phyloP scores from a whole-genome alignment of 371 early-diverging fungal species.

The Mucor irregularis region DNA sequence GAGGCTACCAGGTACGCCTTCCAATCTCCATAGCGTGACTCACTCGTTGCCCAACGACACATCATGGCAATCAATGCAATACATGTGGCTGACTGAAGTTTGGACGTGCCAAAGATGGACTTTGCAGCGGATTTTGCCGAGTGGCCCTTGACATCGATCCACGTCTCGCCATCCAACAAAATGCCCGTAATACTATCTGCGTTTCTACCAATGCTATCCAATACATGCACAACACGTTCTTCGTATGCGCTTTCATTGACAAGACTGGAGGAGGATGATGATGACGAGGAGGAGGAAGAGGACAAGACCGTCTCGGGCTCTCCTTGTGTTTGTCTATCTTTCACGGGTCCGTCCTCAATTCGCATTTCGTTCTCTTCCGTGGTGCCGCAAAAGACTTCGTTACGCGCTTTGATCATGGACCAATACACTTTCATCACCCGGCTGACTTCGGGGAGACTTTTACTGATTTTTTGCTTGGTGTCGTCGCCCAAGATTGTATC shows the following conservation, averaged over 20 bases:
- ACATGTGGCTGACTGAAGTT: conserved; percentile 11
- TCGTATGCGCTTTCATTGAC: conserved; percentile 26
- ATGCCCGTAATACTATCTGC: conserved; percentile 37
- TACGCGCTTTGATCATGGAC: conserved; percentile 46
- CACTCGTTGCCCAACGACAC: conserved; percentile 64
- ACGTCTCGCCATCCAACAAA: conserved; percentile 29
- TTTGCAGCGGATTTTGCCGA: conserved; percentile 31
- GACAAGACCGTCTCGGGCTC: too few species aligned
- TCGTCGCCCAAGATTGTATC: conserved; percentile 38
- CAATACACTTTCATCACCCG: conserved; percentile 41
- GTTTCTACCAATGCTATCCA: conserved; percentile 43
- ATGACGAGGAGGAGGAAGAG: not conserved
- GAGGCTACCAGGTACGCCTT: conserved; percentile 58
- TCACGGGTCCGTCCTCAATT: not conserved
- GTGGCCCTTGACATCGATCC: conserved; percentile 39
- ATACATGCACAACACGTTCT: conserved; percentile 36
- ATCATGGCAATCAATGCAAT: conserved; percentile 32
- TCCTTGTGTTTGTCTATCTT: not conserved
- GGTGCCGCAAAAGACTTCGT: conserved; percentile 50
- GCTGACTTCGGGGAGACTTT: conserved; percentile 26
- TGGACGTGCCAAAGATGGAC: conserved; percentile 27
- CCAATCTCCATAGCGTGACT: conserved; percentile 57
- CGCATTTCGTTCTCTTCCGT: conserved; percentile 32
- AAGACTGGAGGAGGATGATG: not conserved
- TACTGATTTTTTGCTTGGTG: conserved; percentile 2